Percentiles rank a stretch among this genome's conserved stretches.
Conservation (phyloP, 306 rosid species). For the Medicago truncatula region MtrunA17r5.0-ANR NC_053046.1:43038001-43038500, state of each 20-base stretch:
- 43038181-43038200: neutral
- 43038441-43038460: neutral
- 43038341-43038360: constrained; percentile 53
- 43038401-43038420: constrained; percentile 19
- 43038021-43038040: neutral
- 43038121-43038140: constrained; percentile 59
- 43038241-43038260: constrained; percentile 55
- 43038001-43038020: neutral
- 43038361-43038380: neutral
- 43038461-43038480: too few species aligned
- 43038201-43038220: constrained; percentile 42
- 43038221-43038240: constrained; percentile 40
- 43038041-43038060: neutral
- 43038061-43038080: too few species aligned
- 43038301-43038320: constrained; percentile 10
- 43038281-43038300: neutral
- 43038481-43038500: neutral
- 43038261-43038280: constrained; percentile 1
- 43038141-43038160: constrained; percentile 34
- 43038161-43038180: neutral
- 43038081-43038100: too few species aligned
- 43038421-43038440: neutral
- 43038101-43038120: constrained; percentile 81
- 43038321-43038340: constrained; percentile 5
- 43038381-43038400: neutral